Base-by-base conservation (phyloP, 306 rosid species). In the Trifolium fragiferum region DNA sequence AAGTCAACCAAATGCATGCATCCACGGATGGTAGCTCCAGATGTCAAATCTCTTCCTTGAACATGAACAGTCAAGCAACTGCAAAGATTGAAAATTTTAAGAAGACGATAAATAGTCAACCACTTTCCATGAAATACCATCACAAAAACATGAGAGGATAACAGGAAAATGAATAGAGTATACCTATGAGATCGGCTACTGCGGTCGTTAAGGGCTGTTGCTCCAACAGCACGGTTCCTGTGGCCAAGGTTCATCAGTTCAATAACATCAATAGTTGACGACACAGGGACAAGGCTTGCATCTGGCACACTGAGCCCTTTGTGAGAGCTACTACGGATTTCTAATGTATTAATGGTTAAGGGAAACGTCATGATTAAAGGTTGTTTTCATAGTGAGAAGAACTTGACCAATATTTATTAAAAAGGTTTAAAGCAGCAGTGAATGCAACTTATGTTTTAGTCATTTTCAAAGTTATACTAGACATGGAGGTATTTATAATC, bases 181-280 rank as follows among this genome's bases (percentile, higher is more conserved):
- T 69, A 92, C 99, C 99, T 94, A 82, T 94, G 99, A 81, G 99
- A 94, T 62, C 99, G 97, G 78, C 99, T 94, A 55, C 99, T 94
- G n/a, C 97, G 97, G 62, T 94, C 99, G 18, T 94, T 94, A 76
- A 94, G 86, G 63, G 99, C 99, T 38, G 99, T 94, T 67, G 99
- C 99, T 49, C 99, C 99, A 40, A 94, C 96, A 14, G 80, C 99
- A 50, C 99, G 97, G 77, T 94, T 94, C 82, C 76, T 88, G 15
- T 94, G 97, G 53, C 99, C 99, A 18, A 90, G 90, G 85, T 87
- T 90, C 99, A 94, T 94, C 64, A 94, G 87, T 64, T 86, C 97
- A 73, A 94, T 94, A 72, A 94, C 96, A 81, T 90, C 96, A 75
- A 72, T 55, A 35, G 97, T 94, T 67, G 99, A 92, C 58, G 90